Conservation (phyloP, 2,329 filamentous ascomycete species). For the Pyrenophora teres region DNA sequence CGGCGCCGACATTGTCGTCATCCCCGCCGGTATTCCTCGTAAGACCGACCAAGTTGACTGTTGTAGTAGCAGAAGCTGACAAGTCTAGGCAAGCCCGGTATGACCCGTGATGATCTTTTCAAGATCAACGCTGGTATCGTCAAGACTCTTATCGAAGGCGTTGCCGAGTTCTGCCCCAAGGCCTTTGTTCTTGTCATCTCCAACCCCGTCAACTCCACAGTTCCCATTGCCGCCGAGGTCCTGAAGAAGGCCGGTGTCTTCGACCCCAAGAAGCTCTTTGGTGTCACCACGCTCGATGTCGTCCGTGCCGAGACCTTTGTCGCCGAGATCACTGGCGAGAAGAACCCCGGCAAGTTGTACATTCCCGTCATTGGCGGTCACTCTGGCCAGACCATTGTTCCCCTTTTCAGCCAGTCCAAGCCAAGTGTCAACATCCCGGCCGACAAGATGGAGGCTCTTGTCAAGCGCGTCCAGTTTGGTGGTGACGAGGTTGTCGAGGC, state of each 20-base stretch:
- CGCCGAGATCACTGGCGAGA: slow-evolving; percentile 79
- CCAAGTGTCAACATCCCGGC: slow-evolving; percentile 79
- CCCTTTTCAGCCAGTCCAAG: slow-evolving; percentile 89
- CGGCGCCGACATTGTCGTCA: slow-evolving; percentile 93
- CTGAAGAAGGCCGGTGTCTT: slow-evolving; percentile 93
- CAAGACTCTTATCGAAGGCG: slow-evolving; percentile 85
- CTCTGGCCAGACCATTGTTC: slow-evolving; percentile 97
- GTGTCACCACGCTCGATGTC: slow-evolving; percentile 97
- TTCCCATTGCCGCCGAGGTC: slow-evolving; percentile 95
- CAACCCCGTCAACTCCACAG: slow-evolving; percentile 99
- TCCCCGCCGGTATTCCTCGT: slow-evolving; percentile 98
- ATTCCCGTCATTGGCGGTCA: slow-evolving; percentile 96
- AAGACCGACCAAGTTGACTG: slow-evolving; percentile 33
- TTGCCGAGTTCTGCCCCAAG: slow-evolving; percentile 87
- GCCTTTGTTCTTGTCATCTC: slow-evolving; percentile 97
- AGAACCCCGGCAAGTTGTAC: slow-evolving; percentile 78
- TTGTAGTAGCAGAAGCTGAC: slow-evolving; percentile 17
- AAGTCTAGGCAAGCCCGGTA: slow-evolving; percentile 91
- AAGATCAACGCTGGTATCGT: slow-evolving; percentile 99
- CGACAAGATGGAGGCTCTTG: slow-evolving; percentile 87
- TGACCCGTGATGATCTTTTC: slow-evolving; percentile 99
- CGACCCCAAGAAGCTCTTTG: slow-evolving; percentile 93
- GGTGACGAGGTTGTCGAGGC: slow-evolving; percentile 97
- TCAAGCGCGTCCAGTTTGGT: slow-evolving; percentile 96
- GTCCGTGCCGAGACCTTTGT: slow-evolving; percentile 98